Evolutionary conservation across 495 filamentous ascomycete genomes (phyloP), one percentile per base, ranked within the genome.

Genomic region (Aspergillus coremiiformis): DNA sequence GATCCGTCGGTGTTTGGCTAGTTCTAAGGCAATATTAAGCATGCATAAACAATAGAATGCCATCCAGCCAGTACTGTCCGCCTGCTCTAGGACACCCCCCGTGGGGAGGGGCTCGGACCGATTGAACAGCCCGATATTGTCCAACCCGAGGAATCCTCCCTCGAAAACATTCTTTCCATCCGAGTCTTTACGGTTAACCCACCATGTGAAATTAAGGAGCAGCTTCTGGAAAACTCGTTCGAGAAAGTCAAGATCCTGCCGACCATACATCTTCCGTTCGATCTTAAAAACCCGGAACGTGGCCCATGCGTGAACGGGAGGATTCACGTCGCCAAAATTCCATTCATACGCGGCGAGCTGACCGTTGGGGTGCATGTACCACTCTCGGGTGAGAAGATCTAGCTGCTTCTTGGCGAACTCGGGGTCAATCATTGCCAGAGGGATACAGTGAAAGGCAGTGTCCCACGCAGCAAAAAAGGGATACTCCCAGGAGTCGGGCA

Each of bases 281-380:
- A 96, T 96, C 71, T 97, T 97, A 78, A 96, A 97, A 1, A 85
- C 87, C 15, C 92, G 77, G 78, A 97, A 97, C 0, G 87, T 85
- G 10, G 92, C 84, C 92, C 92, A 97, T 11, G 92, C 93, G 64
- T 96, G 92, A 8, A 97, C 92, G 0, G 92, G 92, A 7, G 92
- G 92, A 62, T 97, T 96, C 49, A 96, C 92, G 60, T 96, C 92
- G 45, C 90, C 83, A 74, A 96, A 97, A 65, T 97, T 96, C 92
- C 92, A 97, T 68, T 97, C 93, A 56, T 97, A 96, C 6, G 82
- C 80, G 22, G 88, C 85, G 43, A 96, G 74, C 68, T 97, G 92
- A 39, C 92, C 92, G 60, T 97, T 97, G 15, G 92, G 92, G 73
- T 97, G 92, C 86, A 95, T 96, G 75, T 97, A 97, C 92, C 92